Base-by-base conservation (phyloP, 2,329 filamentous ascomycete species). In the Colletotrichum agaves region DNA sequence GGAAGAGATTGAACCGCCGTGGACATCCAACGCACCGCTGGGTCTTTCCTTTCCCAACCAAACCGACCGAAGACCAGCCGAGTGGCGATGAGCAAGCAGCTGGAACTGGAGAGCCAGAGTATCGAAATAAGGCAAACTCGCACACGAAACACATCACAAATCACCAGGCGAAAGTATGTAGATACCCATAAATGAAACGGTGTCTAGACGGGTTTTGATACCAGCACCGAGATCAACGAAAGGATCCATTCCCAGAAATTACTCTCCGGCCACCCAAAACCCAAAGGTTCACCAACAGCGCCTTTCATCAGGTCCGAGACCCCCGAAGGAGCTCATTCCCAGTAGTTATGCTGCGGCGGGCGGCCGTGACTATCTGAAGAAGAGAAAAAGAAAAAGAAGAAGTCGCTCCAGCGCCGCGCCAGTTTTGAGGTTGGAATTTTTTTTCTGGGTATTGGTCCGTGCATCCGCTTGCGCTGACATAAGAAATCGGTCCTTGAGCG, bases 111-210 rank as follows among this genome's bases (percentile, higher is more conserved):
- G n/a, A n/a, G n/a, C n/a, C n/a, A n/a, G n/a, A n/a, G n/a, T n/a
- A n/a, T n/a, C n/a, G n/a, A n/a, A n/a, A n/a, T n/a, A 33, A 33
- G 31, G 31, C 31, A 33, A 10, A 33, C 31, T 33, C 31, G 31
- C 5, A 33, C 10, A 33, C 31, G 31, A 33, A 33, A 27, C 5
- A 53, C 44, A 59, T 53, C 52, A 64, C 52, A 7, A 35, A 0
- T 11, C 39, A 44, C 23, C 35, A 39, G 55, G 47, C 47, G 47
- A 49, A 50, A 65, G 37, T 43, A 62, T 71, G 69, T 71, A 71
- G 69, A 71, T 71, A 65, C 58, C 69, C 46, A 64, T 70, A 67
- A 71, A 71, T 70, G 69, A 71, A 71, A 71, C 69, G 69, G 67
- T 37, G 63, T 67, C 67, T 58, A 63, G 69, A 70, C 47, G 69